These are phyloP conservation scores for Xanthoparmelia taractica DNA, from an alignment of 495 filamentous ascomycete genomes.

Conservation along the genomic window DNA sequence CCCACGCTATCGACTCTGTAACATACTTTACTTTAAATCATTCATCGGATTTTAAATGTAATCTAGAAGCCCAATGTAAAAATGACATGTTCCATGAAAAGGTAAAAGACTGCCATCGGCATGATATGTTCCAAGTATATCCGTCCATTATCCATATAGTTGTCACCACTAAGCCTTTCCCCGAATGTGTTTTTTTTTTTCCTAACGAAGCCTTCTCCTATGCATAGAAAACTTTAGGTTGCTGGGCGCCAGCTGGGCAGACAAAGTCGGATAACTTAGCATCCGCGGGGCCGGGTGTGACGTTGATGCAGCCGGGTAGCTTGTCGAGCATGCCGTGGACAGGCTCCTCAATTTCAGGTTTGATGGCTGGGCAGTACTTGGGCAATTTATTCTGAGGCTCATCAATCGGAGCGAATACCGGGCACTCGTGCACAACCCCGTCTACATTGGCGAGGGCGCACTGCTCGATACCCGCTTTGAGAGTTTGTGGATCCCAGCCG, in stretches of 20 bases:
- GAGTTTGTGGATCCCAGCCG: slow-evolving; percentile 37
- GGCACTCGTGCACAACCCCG: slow-evolving; percentile 31
- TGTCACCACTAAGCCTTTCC: not conserved
- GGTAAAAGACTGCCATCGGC: not conserved
- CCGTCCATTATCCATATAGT: not conserved
- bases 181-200: not conserved
- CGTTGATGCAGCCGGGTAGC: slow-evolving; percentile 40
- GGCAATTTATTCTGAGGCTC: slow-evolving; percentile 19
- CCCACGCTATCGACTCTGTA: not conserved
- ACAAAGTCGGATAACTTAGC: slow-evolving; percentile 22
- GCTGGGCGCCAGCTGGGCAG: slow-evolving; percentile 10
- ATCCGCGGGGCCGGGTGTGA: slow-evolving; percentile 31
- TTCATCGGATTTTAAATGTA: not conserved
- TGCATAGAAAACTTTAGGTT: slow-evolving; percentile 19
- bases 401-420: slow-evolving; percentile 26
- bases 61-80: not conserved
- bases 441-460: slow-evolving; percentile 11
- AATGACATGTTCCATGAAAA: not conserved
- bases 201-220: not conserved
- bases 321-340: slow-evolving; percentile 32
- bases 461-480: slow-evolving; percentile 13
- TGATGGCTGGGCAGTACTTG: slow-evolving; percentile 24
- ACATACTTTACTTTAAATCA: no score
- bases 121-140: not conserved
- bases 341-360: slow-evolving; percentile 31